These are phyloP conservation scores for Colletotrichum viniferum DNA, from an alignment of 2,329 filamentous ascomycete species.

Conservation along the genomic window DNA sequence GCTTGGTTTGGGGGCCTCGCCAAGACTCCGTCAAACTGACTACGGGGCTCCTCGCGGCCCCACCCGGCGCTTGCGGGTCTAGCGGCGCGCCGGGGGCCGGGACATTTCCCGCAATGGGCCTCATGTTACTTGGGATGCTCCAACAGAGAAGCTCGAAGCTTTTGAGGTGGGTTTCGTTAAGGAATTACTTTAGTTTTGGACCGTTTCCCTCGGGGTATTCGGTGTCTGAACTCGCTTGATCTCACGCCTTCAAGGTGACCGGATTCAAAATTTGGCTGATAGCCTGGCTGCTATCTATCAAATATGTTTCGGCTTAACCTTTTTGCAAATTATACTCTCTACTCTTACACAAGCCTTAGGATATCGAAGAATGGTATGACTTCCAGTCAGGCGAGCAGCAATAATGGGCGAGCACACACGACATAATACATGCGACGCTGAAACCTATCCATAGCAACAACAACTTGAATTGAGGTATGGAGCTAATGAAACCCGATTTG, in stretches of 20 bases:
- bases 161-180: background rate
- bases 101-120: background rate
- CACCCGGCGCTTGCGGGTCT: background rate
- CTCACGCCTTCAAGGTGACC: background rate
- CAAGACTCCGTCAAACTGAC: background rate
- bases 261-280: background rate
- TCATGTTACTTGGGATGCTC: background rate
- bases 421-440: background rate
- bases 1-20: background rate
- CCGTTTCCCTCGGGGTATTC: rapidly evolving
- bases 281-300: background rate
- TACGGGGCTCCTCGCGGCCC: background rate
- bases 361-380: background rate
- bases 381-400: background rate
- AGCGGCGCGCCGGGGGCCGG: background rate
- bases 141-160: background rate
- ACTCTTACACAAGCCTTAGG: background rate
- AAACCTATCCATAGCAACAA: background rate
- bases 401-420: background rate
- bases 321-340: background rate
- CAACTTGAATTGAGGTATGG: background rate
- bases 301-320: background rate
- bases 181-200: background rate
- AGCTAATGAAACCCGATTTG: background rate
- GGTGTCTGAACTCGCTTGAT: background rate